phyloP scores from a whole-genome alignment of 169 alveolate species.

The Amoebophrya sp. region DNA sequence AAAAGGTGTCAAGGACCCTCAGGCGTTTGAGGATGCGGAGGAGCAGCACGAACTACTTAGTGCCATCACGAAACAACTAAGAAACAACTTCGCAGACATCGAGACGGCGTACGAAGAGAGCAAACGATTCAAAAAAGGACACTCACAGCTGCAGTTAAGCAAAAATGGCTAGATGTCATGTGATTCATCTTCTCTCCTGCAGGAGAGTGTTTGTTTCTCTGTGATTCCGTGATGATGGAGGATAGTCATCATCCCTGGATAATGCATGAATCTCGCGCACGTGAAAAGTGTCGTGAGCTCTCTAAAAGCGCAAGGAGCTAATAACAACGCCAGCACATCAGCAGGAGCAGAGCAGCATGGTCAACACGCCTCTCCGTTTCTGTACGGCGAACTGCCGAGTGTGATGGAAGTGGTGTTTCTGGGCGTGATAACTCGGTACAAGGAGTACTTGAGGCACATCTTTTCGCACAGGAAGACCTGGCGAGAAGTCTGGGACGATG shows the following conservation, averaged over 20 bases:
- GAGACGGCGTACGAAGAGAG: constrained; percentile 16
- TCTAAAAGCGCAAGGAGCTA: no score
- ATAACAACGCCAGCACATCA: no score
- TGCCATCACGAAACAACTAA: neutral
- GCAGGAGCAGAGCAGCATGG: neutral
- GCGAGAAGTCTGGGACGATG: neutral
- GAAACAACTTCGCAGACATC: neutral
- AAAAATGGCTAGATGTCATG: no score
- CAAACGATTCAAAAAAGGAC: neutral
- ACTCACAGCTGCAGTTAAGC: no score
- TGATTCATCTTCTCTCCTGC: no score
- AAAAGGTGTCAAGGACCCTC: neutral
- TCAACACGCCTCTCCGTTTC: neutral
- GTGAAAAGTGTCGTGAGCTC: no score
- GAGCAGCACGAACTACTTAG: neutral
- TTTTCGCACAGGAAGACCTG: neutral
- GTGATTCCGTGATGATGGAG: no score
- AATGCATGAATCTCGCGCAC: no score
- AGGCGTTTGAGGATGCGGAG: neutral
- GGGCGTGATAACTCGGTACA: neutral
- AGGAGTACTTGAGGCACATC: neutral
- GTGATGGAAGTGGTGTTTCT: neutral
- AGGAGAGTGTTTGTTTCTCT: no score
- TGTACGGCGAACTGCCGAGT: neutral
- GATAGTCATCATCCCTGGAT: no score